Conservation (phyloP, 2,329 filamentous ascomycete species). For the Neonectria sp. region DNA sequence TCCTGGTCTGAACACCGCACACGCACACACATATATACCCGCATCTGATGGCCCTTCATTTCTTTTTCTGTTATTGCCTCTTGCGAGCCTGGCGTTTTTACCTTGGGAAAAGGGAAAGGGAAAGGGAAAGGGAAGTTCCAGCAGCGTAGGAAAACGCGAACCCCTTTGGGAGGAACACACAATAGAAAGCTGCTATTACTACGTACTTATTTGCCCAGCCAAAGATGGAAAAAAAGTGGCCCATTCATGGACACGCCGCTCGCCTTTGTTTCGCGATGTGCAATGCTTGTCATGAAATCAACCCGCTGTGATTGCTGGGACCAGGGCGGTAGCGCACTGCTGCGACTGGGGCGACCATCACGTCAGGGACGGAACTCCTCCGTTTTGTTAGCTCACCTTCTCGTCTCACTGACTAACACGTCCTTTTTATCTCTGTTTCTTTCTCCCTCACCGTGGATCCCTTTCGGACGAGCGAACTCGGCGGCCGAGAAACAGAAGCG, state of each 20-base stretch:
- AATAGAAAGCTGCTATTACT: not conserved
- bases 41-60: conserved; percentile 26
- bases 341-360: conserved; percentile 3
- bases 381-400: not conserved
- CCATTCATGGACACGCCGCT: not conserved
- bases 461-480: conserved; percentile 27
- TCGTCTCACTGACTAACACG: not conserved
- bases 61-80: not conserved
- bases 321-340: conserved; percentile 6
- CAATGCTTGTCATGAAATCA: conserved; percentile 2
- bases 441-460: not conserved
- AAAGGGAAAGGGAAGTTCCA: not conserved
- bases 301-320: conserved; percentile 9
- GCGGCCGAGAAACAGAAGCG: conserved; percentile 5
- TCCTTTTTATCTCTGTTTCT: not conserved
- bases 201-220: not conserved
- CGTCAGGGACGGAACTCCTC: conserved; percentile 8
- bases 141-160: conserved; percentile 1
- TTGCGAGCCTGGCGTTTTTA: conserved; percentile 39
- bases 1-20: conserved; percentile 17
- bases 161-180: not conserved
- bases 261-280: conserved; percentile 2
- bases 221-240: not conserved
- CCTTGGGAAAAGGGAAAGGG: not conserved
- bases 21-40: conserved; percentile 36